Conservation (phyloP, 495 filamentous ascomycete genomes). For the Penicillium argentinense region DNA sequence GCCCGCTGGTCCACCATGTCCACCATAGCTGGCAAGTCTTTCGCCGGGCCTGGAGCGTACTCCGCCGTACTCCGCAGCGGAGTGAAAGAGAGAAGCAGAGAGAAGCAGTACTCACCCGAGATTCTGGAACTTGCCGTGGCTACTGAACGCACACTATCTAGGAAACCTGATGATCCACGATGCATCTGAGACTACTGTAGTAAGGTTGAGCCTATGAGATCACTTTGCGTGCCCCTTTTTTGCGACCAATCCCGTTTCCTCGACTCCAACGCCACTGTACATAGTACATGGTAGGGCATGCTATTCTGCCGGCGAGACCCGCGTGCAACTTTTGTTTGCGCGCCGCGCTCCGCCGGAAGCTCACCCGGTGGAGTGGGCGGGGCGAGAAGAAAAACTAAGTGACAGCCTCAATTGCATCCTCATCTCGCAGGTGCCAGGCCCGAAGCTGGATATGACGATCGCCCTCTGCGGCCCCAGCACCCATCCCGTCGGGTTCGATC, state of each 20-base stretch:
- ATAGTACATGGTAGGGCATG: neutral
- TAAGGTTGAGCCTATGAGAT: too few species aligned
- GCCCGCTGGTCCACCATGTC: neutral
- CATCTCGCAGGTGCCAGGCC: constrained; percentile 10
- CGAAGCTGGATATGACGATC: constrained; percentile 21
- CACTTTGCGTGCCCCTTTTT: too few species aligned
- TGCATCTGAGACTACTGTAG: constrained; percentile 1
- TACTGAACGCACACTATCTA: too few species aligned
- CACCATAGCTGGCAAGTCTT: neutral
- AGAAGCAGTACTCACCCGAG: constrained; percentile 8
- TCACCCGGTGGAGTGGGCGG: constrained; percentile 4
- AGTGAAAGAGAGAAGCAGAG: neutral
- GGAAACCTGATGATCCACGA: constrained; percentile 18
- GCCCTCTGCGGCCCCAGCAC: constrained; percentile 21
- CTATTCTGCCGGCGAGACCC: constrained; percentile 18
- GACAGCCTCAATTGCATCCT: constrained; percentile 13
- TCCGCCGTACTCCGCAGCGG: constrained; percentile 16
- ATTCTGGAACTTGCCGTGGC: constrained; percentile 26
- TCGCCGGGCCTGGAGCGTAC: constrained; percentile 13
- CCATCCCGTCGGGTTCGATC: constrained; percentile 26
- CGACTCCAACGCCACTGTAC: too few species aligned
- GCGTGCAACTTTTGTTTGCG: constrained; percentile 1
- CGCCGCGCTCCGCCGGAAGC: constrained; percentile 4
- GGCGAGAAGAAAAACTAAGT: constrained; percentile 1
- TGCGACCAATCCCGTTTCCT: too few species aligned